phyloP scores from a whole-genome alignment of 257 asterid genomes.

The Solanum etuberosum region DNA sequence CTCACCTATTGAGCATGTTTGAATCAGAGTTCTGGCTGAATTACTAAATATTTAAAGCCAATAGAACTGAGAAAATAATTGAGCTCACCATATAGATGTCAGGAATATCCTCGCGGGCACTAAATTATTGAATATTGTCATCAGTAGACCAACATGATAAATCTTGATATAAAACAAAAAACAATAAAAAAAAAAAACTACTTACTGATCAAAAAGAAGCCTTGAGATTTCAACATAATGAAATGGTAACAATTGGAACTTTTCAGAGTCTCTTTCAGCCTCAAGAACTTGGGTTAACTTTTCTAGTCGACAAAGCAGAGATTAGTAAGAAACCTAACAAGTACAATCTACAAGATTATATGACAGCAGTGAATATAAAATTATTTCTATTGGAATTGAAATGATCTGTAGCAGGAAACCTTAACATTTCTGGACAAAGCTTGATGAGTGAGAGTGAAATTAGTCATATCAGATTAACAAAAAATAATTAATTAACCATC shows the following conservation, averaged over 20 bases:
- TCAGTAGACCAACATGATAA: slow-evolving; percentile 2
- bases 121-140: slow-evolving; percentile 18
- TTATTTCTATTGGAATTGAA: neutral
- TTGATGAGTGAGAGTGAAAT: neutral
- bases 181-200: neutral
- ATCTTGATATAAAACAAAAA: neutral
- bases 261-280: slow-evolving; percentile 82
- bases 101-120: slow-evolving; percentile 83
- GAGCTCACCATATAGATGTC: slow-evolving; percentile 77
- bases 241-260: slow-evolving; percentile 84
- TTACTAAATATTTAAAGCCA: neutral
- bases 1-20: slow-evolving; percentile 40
- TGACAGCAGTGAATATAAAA: neutral
- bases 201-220: slow-evolving; percentile 91
- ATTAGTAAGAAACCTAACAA: slow-evolving; percentile 5
- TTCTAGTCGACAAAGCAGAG: slow-evolving; percentile 29
- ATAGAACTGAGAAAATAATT: neutral
- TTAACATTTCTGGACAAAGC: neutral
- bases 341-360: neutral
- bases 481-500: neutral
- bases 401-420: neutral
- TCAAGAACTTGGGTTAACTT: slow-evolving; percentile 71
- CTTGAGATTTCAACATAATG: slow-evolving; percentile 92
- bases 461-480: neutral
- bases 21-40: slow-evolving; percentile 6